These are phyloP conservation scores for Lyophyllum decastes DNA, from an alignment of 768 basidiomycete species.

Conservation along the genomic window DNA sequence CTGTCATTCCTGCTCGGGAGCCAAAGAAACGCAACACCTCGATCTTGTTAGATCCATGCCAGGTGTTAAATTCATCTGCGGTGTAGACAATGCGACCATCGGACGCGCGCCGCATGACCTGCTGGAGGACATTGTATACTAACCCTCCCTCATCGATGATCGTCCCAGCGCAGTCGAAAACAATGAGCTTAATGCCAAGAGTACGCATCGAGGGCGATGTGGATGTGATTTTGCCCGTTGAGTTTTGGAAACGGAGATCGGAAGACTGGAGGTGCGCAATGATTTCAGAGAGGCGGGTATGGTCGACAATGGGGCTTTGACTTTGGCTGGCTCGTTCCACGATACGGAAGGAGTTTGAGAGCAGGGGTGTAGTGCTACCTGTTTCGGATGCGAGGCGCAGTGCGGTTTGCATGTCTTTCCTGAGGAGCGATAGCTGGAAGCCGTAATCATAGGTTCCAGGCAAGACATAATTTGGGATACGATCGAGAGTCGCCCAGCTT, in stretches of 20 bases:
- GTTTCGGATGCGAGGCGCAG: conserved; percentile 8
- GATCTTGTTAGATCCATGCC: conserved; percentile 14
- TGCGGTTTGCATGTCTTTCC: conserved; percentile 14
- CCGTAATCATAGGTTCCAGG: conserved; percentile 12
- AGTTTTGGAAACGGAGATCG: background rate
- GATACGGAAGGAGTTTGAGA: conserved; percentile 7
- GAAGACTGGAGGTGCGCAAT: too few species aligned
- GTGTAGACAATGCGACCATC: conserved; percentile 6
- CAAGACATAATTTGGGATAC: conserved; percentile 6
- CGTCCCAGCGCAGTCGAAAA: conserved; percentile 16
- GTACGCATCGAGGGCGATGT: conserved; percentile 9
- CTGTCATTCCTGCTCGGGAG: conserved; percentile 7
- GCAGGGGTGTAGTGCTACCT: conserved; percentile 6
- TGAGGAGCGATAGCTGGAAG: conserved; percentile 11
- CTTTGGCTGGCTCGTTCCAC: conserved; percentile 1
- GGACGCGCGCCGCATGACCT: conserved; percentile 11
- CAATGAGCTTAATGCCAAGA: conserved; percentile 10
- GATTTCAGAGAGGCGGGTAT: too few species aligned
- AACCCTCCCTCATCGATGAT: conserved; percentile 12
- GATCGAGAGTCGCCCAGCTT: conserved; percentile 3
- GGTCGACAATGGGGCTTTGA: too few species aligned
- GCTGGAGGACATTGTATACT: conserved; percentile 10
- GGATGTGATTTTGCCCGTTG: background rate
- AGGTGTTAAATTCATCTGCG: conserved; percentile 8
- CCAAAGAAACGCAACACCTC: conserved; percentile 11